These are phyloP conservation scores for Rhizopogon rudus DNA, from an alignment of 768 basidiomycete genomes.

Conservation along the genomic window DNA sequence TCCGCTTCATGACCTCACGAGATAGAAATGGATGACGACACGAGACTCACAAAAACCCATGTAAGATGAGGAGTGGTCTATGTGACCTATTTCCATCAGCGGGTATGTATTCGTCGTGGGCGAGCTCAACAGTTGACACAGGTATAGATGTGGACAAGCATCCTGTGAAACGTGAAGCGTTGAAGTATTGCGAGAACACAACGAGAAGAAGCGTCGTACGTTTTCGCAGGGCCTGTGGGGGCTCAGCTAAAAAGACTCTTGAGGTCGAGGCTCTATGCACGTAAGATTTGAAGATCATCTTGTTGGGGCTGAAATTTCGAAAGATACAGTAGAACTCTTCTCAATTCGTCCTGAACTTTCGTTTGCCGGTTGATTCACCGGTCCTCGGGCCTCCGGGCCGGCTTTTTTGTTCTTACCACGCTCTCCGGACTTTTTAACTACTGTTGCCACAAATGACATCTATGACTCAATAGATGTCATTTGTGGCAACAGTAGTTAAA, in stretches of 20 bases:
- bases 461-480: no score
- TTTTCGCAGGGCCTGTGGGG: neutral
- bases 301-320: no score
- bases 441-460: no score
- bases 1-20: slow-evolving; percentile 1
- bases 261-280: neutral
- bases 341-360: neutral
- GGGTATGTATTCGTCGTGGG: slow-evolving; percentile 28
- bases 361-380: neutral
- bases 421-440: no score
- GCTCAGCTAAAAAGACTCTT: no score
- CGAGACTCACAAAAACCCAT: slow-evolving; percentile 55
- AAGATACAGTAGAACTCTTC: no score
- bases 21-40: neutral
- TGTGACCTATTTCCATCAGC: slow-evolving; percentile 25
- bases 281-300: neutral
- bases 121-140: slow-evolving; percentile 21
- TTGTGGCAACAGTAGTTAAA: no score
- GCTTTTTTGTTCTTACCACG: no score
- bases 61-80: slow-evolving; percentile 51
- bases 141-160: slow-evolving; percentile 8
- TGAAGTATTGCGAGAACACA: neutral
- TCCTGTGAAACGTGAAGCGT: slow-evolving; percentile 10
- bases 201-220: neutral
- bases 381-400: neutral